phyloP scores from a whole-genome alignment of 2,329 filamentous ascomycete genomes.

The Fusarium albidum region DNA sequence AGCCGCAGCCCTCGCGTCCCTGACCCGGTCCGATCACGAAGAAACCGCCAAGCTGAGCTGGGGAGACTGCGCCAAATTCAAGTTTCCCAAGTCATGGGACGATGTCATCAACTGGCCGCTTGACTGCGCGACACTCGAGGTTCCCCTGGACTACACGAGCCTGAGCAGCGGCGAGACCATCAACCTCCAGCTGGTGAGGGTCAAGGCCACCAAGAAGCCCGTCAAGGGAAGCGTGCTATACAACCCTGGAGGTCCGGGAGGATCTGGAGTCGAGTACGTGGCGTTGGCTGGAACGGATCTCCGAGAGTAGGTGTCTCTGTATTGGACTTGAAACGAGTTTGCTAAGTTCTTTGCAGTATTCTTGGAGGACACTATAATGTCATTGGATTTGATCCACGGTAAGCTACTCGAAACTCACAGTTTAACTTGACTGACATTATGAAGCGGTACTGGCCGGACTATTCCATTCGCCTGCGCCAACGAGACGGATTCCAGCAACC shows the following conservation, averaged over 20 bases:
- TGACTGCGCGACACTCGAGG: constrained; percentile 46
- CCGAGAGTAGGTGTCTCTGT: constrained; percentile 6
- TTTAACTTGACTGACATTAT: background rate
- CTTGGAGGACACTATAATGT: constrained; percentile 18
- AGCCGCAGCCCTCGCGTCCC: background rate
- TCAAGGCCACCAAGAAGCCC: constrained; percentile 40
- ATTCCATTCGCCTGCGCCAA: constrained; percentile 15
- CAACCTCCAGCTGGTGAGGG: constrained; percentile 42
- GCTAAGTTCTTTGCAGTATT: constrained; percentile 1
- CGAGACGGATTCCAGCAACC: background rate
- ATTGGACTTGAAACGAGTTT: background rate
- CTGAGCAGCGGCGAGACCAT: constrained; percentile 38
- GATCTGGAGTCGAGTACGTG: constrained; percentile 7
- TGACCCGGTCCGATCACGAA: background rate
- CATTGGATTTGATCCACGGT: constrained; percentile 25
- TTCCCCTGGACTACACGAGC: constrained; percentile 51
- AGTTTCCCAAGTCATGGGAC: background rate
- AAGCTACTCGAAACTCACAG: background rate
- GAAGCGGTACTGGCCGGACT: constrained; percentile 21
- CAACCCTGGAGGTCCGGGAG: constrained; percentile 49
- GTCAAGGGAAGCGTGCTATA: constrained; percentile 48
- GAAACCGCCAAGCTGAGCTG: background rate
- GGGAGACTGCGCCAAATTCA: background rate
- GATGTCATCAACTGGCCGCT: background rate
- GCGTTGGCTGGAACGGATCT: background rate